These are phyloP conservation scores for Gynandropsis gynandra DNA, from an alignment of 345 rosid genomes.

Conservation along the genomic window DNA sequence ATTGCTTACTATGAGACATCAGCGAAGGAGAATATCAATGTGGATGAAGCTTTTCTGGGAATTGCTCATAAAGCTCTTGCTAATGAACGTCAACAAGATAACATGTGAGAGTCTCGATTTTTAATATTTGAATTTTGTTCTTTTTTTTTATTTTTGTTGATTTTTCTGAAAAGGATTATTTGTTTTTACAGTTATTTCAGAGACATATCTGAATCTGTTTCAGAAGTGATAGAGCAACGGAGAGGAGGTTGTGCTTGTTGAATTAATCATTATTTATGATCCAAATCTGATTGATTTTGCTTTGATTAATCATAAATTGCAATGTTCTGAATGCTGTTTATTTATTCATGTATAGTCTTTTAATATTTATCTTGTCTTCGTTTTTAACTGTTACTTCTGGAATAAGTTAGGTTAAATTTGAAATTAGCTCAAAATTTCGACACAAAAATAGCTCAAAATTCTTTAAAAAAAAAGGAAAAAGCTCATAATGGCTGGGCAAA, in stretches of 20 bases:
- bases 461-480: no score
- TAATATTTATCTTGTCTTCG: no score
- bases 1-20: constrained; percentile 79
- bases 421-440: no score
- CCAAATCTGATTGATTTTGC: constrained; percentile 2
- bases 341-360: constrained; percentile 14
- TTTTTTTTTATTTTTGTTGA: background rate
- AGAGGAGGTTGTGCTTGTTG: constrained; percentile 70
- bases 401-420: no score
- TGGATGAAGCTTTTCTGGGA: constrained; percentile 67
- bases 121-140: background rate
- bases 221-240: constrained; percentile 45
- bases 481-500: no score
- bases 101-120: constrained; percentile 34
- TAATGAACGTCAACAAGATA: constrained; percentile 44
- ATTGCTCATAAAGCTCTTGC: constrained; percentile 53
- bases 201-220: constrained; percentile 47
- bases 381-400: no score
- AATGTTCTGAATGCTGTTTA: constrained; percentile 12
- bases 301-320: constrained; percentile 7
- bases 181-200: background rate
- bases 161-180: background rate
- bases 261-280: constrained; percentile 17
- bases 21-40: constrained; percentile 61
- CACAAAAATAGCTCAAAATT: no score